A percentile compares a stretch with the other conserved stretches of the same genome.
Evolutionary conservation across 2,329 filamentous ascomycete genomes (phyloP).

Genomic region (Ilyonectria destructans): DNA sequence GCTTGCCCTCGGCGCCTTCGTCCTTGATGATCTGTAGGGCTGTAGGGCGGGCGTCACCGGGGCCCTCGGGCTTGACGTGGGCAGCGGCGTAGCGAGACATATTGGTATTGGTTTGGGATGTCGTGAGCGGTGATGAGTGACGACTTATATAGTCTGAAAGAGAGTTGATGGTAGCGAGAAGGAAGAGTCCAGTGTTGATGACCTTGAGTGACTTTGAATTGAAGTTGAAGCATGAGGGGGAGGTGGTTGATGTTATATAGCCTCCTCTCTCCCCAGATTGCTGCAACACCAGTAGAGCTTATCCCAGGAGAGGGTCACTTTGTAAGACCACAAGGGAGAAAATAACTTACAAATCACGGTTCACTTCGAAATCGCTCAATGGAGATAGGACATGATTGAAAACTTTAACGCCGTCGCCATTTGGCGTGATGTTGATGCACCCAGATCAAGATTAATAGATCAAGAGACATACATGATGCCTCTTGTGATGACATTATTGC

Average conservation of each 20-base stretch:
- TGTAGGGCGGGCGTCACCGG: constrained; percentile 32
- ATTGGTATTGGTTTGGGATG: not conserved
- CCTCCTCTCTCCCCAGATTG: not conserved
- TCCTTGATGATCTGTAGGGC: constrained; percentile 28
- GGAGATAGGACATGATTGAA: not conserved
- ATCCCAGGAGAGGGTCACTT: not conserved
- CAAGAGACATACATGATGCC: not conserved
- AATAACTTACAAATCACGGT: constrained; percentile 4
- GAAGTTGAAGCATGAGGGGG: not conserved
- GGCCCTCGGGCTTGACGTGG: constrained; percentile 23
- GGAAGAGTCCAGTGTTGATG: not conserved
- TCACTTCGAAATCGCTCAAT: not conserved
- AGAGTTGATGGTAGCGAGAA: not conserved
- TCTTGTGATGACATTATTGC: not conserved
- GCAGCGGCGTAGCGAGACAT: constrained; percentile 16
- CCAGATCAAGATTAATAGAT: not conserved
- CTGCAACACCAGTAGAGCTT: not conserved
- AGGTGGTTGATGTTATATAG: not conserved
- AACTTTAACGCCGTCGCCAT: not conserved
- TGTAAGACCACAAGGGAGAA: not conserved
- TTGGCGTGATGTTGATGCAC: not conserved
- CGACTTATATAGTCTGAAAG: not conserved
- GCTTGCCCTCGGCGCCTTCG: constrained; percentile 20
- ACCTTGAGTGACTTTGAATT: not conserved
- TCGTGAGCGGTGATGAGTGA: not conserved